Base-by-base conservation (phyloP, 306 rosid species). In the Rosa multiflora region DNA sequence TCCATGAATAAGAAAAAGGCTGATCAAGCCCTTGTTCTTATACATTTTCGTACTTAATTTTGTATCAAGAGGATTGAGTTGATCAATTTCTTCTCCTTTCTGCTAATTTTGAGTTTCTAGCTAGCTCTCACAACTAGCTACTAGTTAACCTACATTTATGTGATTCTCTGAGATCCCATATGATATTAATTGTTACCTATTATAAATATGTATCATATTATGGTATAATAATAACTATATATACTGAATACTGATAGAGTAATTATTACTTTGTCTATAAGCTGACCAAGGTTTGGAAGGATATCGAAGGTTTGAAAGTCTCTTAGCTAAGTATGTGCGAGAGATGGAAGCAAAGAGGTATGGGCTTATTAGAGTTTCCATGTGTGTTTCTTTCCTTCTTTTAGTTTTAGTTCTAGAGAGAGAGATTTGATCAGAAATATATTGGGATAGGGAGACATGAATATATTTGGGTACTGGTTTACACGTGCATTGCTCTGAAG, bases 401-500 rank as follows among this genome's bases (percentile, higher is more conserved):
- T 18, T 71, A 21, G 56, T 13, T n/a, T 70, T 79, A 43, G 43
- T 40, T 13, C 10, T 18, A 67, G 48, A 76, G 7, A 44, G 62
- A 53, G 79, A 80, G 68, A 80, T 70, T 20, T 42, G 44, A 20
- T 55, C 21, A 73, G 48, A 73, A 40, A 9, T 59, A 75, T 61
- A 26, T 46, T 23, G 79, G 59, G 79, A 76, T 76, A 76, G 40
- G 78, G 84, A 76, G 79, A 77, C 81, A 79, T 67, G 81, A 64
- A 84, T 81, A 84, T 76, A 84, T 83, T 86, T 76, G 82, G 85
- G 85, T 76, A 76, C 85, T 88, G 94, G 85, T 85, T 77, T 69
- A 88, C 98, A 90, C 97, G 90, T 93, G 98, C 95, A 86, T 11
- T 87, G 86, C 80, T 88, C 91, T 89, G 98, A 86, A 80, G 49